Evolutionary conservation across 2,329 filamentous ascomycete species (phyloP).

Genomic region (Onygenales sp.): DNA sequence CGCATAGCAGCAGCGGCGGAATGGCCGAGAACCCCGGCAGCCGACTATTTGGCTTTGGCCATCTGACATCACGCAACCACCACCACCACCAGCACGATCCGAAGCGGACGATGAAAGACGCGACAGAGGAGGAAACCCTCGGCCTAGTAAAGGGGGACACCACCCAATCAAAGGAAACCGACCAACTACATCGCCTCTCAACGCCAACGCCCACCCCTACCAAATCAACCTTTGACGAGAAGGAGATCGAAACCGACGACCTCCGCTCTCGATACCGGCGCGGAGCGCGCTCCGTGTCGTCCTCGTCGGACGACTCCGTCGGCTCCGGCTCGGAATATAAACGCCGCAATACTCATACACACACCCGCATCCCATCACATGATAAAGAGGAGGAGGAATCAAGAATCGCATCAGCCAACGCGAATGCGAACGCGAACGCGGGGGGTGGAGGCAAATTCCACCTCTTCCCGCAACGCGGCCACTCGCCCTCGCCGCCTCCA

Average conservation of each 20-base stretch:
- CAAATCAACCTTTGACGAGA: not conserved
- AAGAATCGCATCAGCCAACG: not conserved
- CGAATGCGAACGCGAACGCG: not conserved
- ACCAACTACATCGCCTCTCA: constrained; percentile 12
- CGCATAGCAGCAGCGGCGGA: constrained; percentile 1
- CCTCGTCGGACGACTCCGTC: not conserved
- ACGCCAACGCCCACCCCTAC: constrained; percentile 6
- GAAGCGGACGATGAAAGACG: constrained; percentile 37
- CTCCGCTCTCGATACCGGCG: not conserved
- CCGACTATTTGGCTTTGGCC: constrained; percentile 2
- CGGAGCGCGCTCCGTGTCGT: not conserved
- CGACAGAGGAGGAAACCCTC: constrained; percentile 72
- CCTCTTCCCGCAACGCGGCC: not conserved
- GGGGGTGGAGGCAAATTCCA: too few relatives aligned
- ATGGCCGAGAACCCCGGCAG: constrained; percentile 1
- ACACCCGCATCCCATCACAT: constrained; percentile 2
- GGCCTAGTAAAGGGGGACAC: constrained; percentile 70
- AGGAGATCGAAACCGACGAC: not conserved
- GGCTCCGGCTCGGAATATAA: not conserved
- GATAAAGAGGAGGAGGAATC: constrained; percentile 5
- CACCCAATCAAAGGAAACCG: not conserved
- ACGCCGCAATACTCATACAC: not conserved
- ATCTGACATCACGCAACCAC: constrained; percentile 3
- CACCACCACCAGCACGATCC: constrained; percentile 18
- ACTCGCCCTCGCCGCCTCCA: not conserved